Evolutionary conservation across 345 rosid genomes (phyloP), one percentile per base, ranked within the genome.

Genomic region (Eucalyptus melliodora): DNA sequence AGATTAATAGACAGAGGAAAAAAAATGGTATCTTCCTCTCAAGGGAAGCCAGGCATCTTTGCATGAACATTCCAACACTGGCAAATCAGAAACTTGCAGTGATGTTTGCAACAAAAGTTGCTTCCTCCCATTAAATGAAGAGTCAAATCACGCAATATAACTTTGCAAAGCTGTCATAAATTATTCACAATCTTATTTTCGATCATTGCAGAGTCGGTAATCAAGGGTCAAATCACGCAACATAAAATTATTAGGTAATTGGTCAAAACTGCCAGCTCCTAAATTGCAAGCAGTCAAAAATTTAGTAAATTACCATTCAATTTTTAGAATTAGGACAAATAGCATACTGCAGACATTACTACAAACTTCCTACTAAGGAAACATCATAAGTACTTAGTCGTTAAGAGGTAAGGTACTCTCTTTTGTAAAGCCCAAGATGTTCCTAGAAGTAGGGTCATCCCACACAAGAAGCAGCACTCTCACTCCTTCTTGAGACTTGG

Each of bases 391-490:
- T 37, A 37, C 45, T 77, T 37, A 56, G 83, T 56, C 11, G 1
- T 87, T 24, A 51, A 3, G 37, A 87, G 51, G 72, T 24, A 89
- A 89, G 90, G 55, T 89, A 94, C 98, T 93, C 92, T 96, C 99
- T 27, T 94, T 96, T 93, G 90, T 93, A 86, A 95, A 97, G 83
- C 99, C 99, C 93, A 97, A 94, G 82, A 97, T 95, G 91, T 91
- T 95, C 94, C 96, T 93, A 23, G 99, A 97, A 92, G 99, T 97
- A 86, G 99, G 99, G 80, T 97, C 99, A 90, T 97, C 99, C 99
- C 99, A 97, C 89, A 97, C 87, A 92, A 97, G 97, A 88, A 97
- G 99, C 92, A 97, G 94, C 89, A 97, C 99, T 91, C 99, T 94
- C 19, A 97, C 99, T 83, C 99, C 99, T 94, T 97, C 99, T 90